Conservation (phyloP, 2,329 filamentous ascomycete genomes). For the Pleomassaria siparia region DNA sequence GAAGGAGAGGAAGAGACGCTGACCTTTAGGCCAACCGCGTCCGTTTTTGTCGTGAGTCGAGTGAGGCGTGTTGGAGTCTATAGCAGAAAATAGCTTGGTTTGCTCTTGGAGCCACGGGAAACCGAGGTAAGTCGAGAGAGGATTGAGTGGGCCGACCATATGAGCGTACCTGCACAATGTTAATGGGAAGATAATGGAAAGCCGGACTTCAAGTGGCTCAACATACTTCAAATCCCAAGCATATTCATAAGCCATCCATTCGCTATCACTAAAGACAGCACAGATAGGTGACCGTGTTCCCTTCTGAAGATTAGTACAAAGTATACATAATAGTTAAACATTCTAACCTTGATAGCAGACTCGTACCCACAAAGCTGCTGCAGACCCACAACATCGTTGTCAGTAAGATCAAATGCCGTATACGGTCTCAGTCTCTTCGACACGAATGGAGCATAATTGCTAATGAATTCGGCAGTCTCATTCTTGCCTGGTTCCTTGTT, state of each 20-base stretch:
- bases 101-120: conserved; percentile 68
- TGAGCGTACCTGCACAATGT: conserved; percentile 56
- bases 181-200: too few relatives aligned
- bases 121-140: conserved; percentile 58
- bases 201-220: too few relatives aligned
- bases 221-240: conserved; percentile 58
- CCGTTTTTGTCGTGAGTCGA: conserved; percentile 42
- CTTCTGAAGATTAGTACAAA: too few relatives aligned
- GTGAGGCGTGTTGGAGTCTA: conserved; percentile 2
- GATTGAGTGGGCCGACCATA: conserved; percentile 65
- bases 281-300: conserved; percentile 59
- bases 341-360: conserved; percentile 61
- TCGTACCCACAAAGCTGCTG: conserved; percentile 68
- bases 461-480: conserved; percentile 31
- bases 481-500: conserved; percentile 33
- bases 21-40: conserved; percentile 41
- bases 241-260: conserved; percentile 67
- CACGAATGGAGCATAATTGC: conserved; percentile 28
- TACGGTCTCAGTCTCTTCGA: conserved; percentile 25
- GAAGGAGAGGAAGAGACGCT: conserved; percentile 67
- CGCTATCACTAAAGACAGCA: conserved; percentile 59
- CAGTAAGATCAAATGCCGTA: conserved; percentile 59
- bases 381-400: conserved; percentile 63
- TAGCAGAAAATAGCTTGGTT: conserved; percentile 37
- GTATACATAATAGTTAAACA: too few relatives aligned